Evolutionary conservation across 2,329 filamentous ascomycete species (phyloP).

Genomic region (Penicillium sp.): DNA sequence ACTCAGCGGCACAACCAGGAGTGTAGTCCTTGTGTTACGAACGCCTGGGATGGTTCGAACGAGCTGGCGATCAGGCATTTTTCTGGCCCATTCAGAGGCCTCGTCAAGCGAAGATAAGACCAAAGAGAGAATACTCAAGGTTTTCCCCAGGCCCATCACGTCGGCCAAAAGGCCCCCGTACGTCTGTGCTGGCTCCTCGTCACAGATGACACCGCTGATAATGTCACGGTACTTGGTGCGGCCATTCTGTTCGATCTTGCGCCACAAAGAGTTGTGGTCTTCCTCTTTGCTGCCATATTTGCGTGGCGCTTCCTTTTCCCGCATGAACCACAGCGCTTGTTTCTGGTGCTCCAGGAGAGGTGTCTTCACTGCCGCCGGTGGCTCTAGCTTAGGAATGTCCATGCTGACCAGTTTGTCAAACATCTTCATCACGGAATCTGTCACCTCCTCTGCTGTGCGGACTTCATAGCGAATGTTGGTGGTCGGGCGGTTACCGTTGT

Average conservation of each 20-base stretch:
- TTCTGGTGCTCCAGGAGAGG: constrained; percentile 82
- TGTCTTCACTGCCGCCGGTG: constrained; percentile 63
- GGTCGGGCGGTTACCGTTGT: constrained; percentile 23
- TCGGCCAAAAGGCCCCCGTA: constrained; percentile 76
- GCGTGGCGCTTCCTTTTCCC: constrained; percentile 68
- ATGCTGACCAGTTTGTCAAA: constrained; percentile 80
- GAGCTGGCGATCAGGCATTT: constrained; percentile 49
- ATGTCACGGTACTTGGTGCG: constrained; percentile 76
- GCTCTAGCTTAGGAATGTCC: constrained; percentile 73
- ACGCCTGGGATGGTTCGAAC: constrained; percentile 35
- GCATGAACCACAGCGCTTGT: constrained; percentile 87
- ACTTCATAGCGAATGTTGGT: constrained; percentile 40
- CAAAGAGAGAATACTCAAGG: constrained; percentile 80
- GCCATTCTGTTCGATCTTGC: constrained; percentile 57
- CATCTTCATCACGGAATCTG: constrained; percentile 78
- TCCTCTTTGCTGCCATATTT: constrained; percentile 61
- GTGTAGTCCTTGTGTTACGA: constrained; percentile 73
- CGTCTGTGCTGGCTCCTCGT: constrained; percentile 64
- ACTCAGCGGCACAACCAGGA: constrained; percentile 86
- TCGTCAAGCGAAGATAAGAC: constrained; percentile 66
- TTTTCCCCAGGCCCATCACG: constrained; percentile 90
- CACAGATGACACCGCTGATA: constrained; percentile 71
- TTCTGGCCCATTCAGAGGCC: constrained; percentile 62
- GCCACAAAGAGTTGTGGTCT: constrained; percentile 76
- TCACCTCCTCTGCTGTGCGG: constrained; percentile 82